Conservation (phyloP, 805 yeast genomes). For the Blastobotrys attinorum region DNA sequence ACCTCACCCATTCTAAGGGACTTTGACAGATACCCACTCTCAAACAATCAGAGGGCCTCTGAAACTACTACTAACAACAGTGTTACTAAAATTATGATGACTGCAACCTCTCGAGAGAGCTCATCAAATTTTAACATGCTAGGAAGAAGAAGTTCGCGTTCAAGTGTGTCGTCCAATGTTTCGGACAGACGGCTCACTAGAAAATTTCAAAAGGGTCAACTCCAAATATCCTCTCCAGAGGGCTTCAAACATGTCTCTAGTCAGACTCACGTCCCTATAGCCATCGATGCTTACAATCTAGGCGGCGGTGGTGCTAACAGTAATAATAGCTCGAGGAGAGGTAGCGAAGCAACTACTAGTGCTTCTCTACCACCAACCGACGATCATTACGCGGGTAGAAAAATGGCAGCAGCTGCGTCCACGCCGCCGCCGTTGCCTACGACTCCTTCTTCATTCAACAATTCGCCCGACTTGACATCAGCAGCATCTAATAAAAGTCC, state of each 20-base stretch:
- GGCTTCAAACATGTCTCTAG: slow-evolving; percentile 4
- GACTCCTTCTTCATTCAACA: neutral
- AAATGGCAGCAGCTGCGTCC: too few relatives aligned
- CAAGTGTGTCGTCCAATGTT: neutral
- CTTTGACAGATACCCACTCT: slow-evolving; percentile 4
- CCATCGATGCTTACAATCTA: too few relatives aligned
- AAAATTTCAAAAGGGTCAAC: neutral
- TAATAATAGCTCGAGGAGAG: too few relatives aligned
- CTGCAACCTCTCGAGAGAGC: neutral
- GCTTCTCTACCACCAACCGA: too few relatives aligned
- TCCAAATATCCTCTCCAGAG: slow-evolving; percentile 4
- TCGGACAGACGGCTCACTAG: neutral
- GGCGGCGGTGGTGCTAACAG: neutral
- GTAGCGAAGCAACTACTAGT: too few relatives aligned
- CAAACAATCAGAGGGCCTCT: neutral
- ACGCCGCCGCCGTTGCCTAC: neutral
- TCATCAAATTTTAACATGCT: too few relatives aligned
- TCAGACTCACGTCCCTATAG: too few relatives aligned
- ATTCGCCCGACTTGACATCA: neutral
- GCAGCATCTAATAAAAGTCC: neutral
- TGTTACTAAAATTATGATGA: slow-evolving; percentile 4
- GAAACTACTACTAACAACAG: neutral
- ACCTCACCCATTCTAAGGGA: slow-evolving; percentile 5
- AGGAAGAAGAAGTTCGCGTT: too few relatives aligned
- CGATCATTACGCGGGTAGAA: too few relatives aligned